Conservation (phyloP, 2,329 filamentous ascomycete species). For the Ascochyta fabae region DNA sequence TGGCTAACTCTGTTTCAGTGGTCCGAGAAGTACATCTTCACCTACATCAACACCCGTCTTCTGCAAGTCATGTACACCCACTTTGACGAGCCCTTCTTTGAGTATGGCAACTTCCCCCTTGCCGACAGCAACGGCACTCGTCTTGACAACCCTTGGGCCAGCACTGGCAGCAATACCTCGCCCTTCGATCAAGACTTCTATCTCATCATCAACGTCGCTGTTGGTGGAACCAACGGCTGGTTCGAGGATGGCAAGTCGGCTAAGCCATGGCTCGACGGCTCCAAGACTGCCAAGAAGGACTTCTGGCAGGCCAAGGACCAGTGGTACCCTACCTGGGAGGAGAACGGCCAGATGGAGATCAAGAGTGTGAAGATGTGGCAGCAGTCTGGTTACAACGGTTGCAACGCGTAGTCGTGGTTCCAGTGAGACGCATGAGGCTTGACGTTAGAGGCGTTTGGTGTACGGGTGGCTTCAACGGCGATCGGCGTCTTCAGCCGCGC, state of each 20-base stretch:
- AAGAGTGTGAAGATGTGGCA: conserved; percentile 68
- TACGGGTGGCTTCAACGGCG: conserved; percentile 19
- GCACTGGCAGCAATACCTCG: conserved; percentile 66
- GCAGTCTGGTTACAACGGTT: conserved; percentile 57
- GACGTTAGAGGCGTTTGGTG: conserved; percentile 15
- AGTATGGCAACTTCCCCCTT: conserved; percentile 71
- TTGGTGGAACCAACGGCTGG: conserved; percentile 83
- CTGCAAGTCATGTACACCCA: conserved; percentile 80
- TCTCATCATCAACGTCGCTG: conserved; percentile 76
- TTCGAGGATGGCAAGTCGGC: conserved; percentile 73
- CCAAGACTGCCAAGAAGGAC: conserved; percentile 70
- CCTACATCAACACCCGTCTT: conserved; percentile 80
- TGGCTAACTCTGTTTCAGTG: conserved; percentile 55
- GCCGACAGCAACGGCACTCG: conserved; percentile 70
- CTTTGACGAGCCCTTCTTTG: conserved; percentile 72
- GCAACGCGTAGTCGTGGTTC: conserved; percentile 30
- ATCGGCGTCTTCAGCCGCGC: conserved; percentile 11
- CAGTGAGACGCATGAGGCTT: background rate
- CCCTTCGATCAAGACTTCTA: conserved; percentile 81
- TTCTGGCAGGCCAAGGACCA: conserved; percentile 73
- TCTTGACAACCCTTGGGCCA: conserved; percentile 68
- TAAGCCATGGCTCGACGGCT: conserved; percentile 81
- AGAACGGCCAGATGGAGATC: conserved; percentile 68
- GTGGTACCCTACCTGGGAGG: conserved; percentile 76
- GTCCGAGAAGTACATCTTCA: conserved; percentile 88